Evolutionary conservation across 208 protist species (phyloP).

Genomic region (Wallacemonas rigidus): DNA sequence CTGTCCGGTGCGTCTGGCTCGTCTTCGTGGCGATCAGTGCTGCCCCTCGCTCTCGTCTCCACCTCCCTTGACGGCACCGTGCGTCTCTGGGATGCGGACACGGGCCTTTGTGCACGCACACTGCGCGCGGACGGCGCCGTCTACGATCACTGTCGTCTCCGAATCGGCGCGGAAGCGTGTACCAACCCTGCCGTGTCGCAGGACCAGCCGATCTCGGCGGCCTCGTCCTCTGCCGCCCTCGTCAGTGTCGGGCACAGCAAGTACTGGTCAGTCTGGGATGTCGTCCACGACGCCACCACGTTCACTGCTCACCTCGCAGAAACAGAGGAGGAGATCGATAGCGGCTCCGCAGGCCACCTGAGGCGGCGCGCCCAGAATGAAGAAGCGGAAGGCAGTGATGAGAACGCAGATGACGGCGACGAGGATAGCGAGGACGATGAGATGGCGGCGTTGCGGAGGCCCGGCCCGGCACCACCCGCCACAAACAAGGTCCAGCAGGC

Average conservation of each 20-base stretch:
- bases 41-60: slow-evolving; percentile 59
- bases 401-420: slow-evolving; percentile 34
- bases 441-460: slow-evolving; percentile 25
- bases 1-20: not conserved
- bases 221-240: slow-evolving; percentile 14
- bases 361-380: slow-evolving; percentile 15
- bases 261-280: slow-evolving; percentile 75
- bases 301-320: slow-evolving; percentile 22
- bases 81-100: slow-evolving; percentile 77
- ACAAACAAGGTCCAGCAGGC: slow-evolving; percentile 24
- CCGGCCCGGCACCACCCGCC: not conserved
- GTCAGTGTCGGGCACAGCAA: slow-evolving; percentile 44
- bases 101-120: slow-evolving; percentile 52
- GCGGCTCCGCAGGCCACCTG: not conserved
- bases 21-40: slow-evolving; percentile 20
- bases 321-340: slow-evolving; percentile 23
- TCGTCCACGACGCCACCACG: slow-evolving; percentile 21
- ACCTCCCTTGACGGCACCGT: slow-evolving; percentile 83
- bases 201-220: slow-evolving; percentile 24
- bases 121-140: slow-evolving; percentile 54
- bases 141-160: slow-evolving; percentile 58
- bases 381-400: slow-evolving; percentile 11
- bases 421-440: slow-evolving; percentile 31
- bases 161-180: not conserved
- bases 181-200: not conserved